Evolutionary conservation across 805 yeast genomes (phyloP), one percentile per base, ranked within the genome.

Genomic region (Metschnikowia gruessii): DNA sequence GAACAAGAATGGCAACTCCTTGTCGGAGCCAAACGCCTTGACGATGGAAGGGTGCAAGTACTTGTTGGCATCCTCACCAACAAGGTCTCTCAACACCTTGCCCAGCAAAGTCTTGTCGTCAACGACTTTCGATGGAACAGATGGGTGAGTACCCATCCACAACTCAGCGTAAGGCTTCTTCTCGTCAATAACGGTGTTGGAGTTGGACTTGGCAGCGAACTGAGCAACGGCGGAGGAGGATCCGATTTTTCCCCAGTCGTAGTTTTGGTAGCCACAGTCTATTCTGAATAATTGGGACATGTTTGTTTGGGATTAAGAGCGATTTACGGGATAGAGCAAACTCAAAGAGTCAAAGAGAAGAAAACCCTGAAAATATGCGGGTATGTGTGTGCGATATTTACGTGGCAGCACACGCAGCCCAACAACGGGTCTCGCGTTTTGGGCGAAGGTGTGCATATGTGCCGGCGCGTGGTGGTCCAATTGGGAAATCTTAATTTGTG

Each of bases 71-170:
- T 80, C 63, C 7, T 68, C 64, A n/a, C 72, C 66, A 45, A 92
- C 79, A 31, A 87, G 63, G 16, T 87, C 86, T 50, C 90, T 75
- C 63, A 94, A 75, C 17, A 81, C 75, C 55, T 77, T 69, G 28
- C 83, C 83, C 17, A 54, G 51, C 18, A 56, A 60, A 5, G 43
- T 34, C 8, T 50, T 56, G 28, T 60, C 63, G 22, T 70, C 77
- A 21, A 77, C 75, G 40, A 79, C 77, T 40, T 68, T 68, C 16
- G 96, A 85, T 24, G 98, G 97, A 11, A 86, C 90, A 38, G 86
- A 86, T 43, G 95, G 92, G 64, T 94, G 99, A 21, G 98, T 90
- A 33, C 99, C 99, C 99, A 94, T 94, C 99, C 99, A 94, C 56
- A 94, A 75, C 67, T 94, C 99, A 15, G 99, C 99, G 62, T 94